Conservation (phyloP, 1,139 yeast genomes). For the Pichia sp. region DNA sequence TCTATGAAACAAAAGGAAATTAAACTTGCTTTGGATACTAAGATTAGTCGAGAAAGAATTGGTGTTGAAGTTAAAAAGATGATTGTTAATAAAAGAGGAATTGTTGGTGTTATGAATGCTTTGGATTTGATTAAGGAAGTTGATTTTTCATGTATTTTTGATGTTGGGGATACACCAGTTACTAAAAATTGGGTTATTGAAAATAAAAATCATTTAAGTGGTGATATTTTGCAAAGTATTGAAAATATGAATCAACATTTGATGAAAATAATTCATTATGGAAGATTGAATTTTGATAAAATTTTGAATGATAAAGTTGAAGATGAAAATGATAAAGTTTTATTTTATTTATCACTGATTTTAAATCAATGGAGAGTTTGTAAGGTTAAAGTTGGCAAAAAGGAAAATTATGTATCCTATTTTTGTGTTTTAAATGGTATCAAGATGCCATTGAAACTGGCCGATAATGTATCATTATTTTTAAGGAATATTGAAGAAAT, state of each 20-base stretch:
- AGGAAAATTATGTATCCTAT: slow-evolving; percentile 27
- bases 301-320: slow-evolving; percentile 2
- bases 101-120: slow-evolving; percentile 55
- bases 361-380: slow-evolving; percentile 44
- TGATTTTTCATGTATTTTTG: slow-evolving; percentile 53
- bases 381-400: slow-evolving; percentile 33
- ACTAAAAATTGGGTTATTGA: slow-evolving; percentile 15
- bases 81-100: slow-evolving; percentile 39
- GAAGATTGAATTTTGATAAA: not conserved
- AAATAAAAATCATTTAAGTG: slow-evolving; percentile 3
- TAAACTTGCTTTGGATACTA: slow-evolving; percentile 52
- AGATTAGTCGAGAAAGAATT: slow-evolving; percentile 85
- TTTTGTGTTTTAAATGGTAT: slow-evolving; percentile 55
- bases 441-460: slow-evolving; percentile 55
- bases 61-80: slow-evolving; percentile 83
- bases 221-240: slow-evolving; percentile 10
- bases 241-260: slow-evolving; percentile 4
- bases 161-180: slow-evolving; percentile 32
- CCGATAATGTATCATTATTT: slow-evolving; percentile 44
- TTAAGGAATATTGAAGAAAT: slow-evolving; percentile 30
- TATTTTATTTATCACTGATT: slow-evolving; percentile 44
- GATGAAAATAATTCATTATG: not conserved
- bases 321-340: slow-evolving; percentile 31
- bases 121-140: slow-evolving; percentile 51
- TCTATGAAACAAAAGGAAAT: slow-evolving; percentile 65